Conservation (phyloP, 108 stramenopile species). For the Phaeodactylum tricornutum region DNA sequence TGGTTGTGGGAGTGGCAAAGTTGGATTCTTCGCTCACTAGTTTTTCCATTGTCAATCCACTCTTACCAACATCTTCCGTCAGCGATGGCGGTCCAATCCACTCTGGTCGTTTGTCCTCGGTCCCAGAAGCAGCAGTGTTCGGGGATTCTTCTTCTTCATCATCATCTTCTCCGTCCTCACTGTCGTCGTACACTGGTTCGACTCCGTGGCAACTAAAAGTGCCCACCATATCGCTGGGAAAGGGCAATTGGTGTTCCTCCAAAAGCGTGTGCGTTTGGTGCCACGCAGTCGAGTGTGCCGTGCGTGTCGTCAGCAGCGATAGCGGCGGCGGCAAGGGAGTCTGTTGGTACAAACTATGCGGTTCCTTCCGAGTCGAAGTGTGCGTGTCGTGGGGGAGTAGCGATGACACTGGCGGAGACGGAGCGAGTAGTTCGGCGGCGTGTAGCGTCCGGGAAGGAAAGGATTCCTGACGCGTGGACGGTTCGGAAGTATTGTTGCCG, state of each 20-base stretch:
- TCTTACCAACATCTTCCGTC: not conserved
- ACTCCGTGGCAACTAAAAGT: constrained; percentile 95
- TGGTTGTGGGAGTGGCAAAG: not conserved
- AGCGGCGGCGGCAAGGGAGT: constrained; percentile 9
- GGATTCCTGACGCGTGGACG: not conserved
- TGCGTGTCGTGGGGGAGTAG: constrained; percentile 13
- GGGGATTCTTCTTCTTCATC: constrained; percentile 20
- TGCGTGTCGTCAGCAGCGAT: not conserved
- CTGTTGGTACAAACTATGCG: constrained; percentile 19
- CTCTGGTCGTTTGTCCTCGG: too few relatives aligned
- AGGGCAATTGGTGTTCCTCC: constrained; percentile 52
- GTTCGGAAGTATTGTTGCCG: constrained; percentile 4
- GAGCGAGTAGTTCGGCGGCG: constrained; percentile 39
- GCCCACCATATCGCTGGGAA: constrained; percentile 64
- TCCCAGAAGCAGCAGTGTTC: too few relatives aligned
- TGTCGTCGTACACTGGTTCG: constrained; percentile 76
- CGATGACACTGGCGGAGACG: constrained; percentile 21
- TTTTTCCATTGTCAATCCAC: not conserved
- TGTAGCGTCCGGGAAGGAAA: constrained; percentile 23
- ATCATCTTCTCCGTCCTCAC: constrained; percentile 26
- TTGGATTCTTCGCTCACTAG: not conserved
- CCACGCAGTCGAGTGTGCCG: not conserved
- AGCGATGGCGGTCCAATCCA: not conserved
- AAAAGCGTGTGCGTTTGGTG: constrained; percentile 2
- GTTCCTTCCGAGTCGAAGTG: too few relatives aligned